phyloP scores from a whole-genome alignment of 2,329 filamentous ascomycete genomes.

The Pseudocercospora ulei region DNA sequence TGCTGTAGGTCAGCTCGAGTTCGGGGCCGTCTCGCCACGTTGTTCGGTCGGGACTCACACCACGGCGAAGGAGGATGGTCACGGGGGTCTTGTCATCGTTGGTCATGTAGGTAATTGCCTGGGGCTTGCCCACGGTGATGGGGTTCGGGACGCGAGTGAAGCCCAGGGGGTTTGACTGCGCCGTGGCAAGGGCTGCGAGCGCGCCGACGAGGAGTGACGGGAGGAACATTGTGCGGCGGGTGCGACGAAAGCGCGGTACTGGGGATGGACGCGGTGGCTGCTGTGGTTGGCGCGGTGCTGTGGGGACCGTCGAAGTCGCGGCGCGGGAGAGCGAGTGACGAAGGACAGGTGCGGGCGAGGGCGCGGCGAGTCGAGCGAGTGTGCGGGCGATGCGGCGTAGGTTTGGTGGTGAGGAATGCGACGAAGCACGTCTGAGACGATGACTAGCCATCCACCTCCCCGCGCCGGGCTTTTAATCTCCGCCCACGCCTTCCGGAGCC shows the following conservation, averaged over 20 bases:
- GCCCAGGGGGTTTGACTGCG: constrained; percentile 39
- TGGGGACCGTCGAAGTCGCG: constrained; percentile 1
- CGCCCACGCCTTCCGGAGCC: too few relatives aligned
- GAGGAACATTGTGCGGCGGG: constrained; percentile 44
- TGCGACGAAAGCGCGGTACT: constrained; percentile 2
- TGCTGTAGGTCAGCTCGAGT: background rate
- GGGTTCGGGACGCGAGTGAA: constrained; percentile 47
- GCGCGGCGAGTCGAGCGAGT: too few relatives aligned
- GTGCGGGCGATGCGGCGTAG: constrained; percentile 1
- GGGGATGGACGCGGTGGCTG: background rate
- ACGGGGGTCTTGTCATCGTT: constrained; percentile 36
- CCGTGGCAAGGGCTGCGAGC: constrained; percentile 41
- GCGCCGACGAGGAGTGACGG: constrained; percentile 42
- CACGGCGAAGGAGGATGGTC: constrained; percentile 50
- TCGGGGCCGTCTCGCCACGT: background rate
- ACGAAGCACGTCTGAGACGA: constrained; percentile 3
- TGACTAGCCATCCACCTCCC: too few relatives aligned
- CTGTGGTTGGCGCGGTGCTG: constrained; percentile 2
- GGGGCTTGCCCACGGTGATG: constrained; percentile 41
- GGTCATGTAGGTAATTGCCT: constrained; percentile 27
- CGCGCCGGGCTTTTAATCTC: too few relatives aligned
- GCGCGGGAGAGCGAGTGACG: constrained; percentile 1
- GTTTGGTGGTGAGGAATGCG: constrained; percentile 1
- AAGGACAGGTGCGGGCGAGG: constrained; percentile 5
- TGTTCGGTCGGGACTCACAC: constrained; percentile 27